A percentile compares a stretch with the other conserved stretches of the same genome.
Conservation (phyloP, 2,329 filamentous ascomycete species). For the Penicillium aurantiogriseum region DNA sequence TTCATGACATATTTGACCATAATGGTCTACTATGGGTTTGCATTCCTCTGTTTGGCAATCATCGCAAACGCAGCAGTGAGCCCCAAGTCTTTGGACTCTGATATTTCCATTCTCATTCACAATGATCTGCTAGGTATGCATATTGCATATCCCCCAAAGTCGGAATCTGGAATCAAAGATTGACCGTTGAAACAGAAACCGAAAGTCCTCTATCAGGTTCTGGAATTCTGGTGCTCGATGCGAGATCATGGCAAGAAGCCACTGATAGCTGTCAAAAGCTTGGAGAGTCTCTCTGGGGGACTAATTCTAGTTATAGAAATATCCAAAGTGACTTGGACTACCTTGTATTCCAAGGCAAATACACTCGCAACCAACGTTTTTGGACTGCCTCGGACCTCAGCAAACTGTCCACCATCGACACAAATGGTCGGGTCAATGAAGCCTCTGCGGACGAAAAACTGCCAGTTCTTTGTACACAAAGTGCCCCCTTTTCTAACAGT, state of each 20-base stretch:
- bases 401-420: conserved; percentile 12
- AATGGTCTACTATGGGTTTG: conserved; percentile 10
- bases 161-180: neutral
- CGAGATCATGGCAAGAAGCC: conserved; percentile 17
- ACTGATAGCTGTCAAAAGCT: conserved; percentile 12
- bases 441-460: conserved; percentile 9
- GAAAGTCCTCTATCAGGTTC: conserved; percentile 15
- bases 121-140: conserved; percentile 20
- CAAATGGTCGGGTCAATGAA: conserved; percentile 10
- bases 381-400: conserved; percentile 13
- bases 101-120: conserved; percentile 21
- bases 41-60: conserved; percentile 3
- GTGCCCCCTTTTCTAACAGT: conserved; percentile 16
- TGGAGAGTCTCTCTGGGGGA: conserved; percentile 19
- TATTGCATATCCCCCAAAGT: neutral
- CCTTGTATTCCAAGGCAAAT: conserved; percentile 13
- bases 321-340: conserved; percentile 17
- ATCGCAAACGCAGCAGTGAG: conserved; percentile 10
- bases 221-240: conserved; percentile 18
- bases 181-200: conserved; percentile 9
- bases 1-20: neutral
- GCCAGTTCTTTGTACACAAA: conserved; percentile 21
- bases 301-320: neutral
- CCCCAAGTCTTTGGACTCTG: conserved; percentile 13
- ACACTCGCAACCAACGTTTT: conserved; percentile 8